Evolutionary conservation across 768 basidiomycete genomes (phyloP).

Genomic region (Dentipellis sp.): DNA sequence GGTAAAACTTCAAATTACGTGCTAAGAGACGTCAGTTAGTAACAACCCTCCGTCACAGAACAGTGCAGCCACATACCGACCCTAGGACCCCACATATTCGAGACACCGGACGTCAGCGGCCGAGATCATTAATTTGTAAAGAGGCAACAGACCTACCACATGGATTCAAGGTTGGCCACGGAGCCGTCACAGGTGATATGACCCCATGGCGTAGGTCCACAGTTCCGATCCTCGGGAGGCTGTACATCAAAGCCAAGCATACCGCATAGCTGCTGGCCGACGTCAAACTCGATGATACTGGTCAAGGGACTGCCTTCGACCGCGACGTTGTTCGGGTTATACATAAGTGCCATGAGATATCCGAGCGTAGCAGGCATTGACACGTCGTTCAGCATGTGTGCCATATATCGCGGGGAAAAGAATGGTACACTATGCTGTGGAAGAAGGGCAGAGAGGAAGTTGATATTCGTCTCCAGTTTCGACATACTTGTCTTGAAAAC

Average conservation of each 20-base stretch:
- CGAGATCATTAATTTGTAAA: not conserved
- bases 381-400: conserved; percentile 30
- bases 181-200: conserved; percentile 36
- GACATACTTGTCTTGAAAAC: conserved; percentile 16
- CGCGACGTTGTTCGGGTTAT: conserved; percentile 38
- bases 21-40: conserved; percentile 19
- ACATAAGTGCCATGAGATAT: conserved; percentile 17
- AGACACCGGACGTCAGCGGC: not conserved
- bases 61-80: conserved; percentile 1
- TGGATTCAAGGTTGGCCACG: conserved; percentile 38
- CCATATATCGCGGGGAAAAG: conserved; percentile 31
- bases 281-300: conserved; percentile 27
- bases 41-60: not conserved
- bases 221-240: not conserved
- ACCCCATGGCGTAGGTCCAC: conserved; percentile 24
- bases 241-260: conserved; percentile 29
- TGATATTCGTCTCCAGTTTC: conserved; percentile 14
- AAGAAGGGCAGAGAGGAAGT: conserved; percentile 15
- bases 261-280: conserved; percentile 29
- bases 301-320: conserved; percentile 32
- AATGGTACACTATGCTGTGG: conserved; percentile 27
- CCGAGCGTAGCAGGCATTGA: conserved; percentile 21
- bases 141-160: conserved; percentile 24
- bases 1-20: conserved; percentile 39
- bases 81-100: conserved; percentile 1